Evolutionary conservation across 1,284 basidiomycete species (phyloP).

Genomic region (Moesziomyces sp.): DNA sequence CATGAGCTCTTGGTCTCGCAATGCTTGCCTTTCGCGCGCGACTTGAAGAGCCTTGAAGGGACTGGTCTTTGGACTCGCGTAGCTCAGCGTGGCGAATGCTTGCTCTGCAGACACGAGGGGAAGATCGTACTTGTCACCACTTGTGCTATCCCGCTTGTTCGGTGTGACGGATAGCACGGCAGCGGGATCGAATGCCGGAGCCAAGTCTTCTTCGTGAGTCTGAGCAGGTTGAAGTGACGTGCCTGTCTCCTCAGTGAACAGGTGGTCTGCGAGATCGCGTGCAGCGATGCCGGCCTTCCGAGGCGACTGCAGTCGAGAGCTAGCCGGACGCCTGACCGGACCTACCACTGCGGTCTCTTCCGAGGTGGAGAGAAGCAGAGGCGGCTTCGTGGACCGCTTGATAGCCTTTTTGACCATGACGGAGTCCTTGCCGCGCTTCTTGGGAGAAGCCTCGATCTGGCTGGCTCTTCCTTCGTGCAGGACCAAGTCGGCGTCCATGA

Average conservation of each 20-base stretch:
- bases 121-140: constrained; percentile 3
- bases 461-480: constrained; percentile 31
- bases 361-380: constrained; percentile 3
- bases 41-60: constrained; percentile 30
- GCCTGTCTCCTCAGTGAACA: background rate
- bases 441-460: constrained; percentile 27
- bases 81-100: constrained; percentile 26
- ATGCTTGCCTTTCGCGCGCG: constrained; percentile 20
- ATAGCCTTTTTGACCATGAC: constrained; percentile 28
- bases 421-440: constrained; percentile 30
- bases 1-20: constrained; percentile 3
- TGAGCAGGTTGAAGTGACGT: background rate
- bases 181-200: background rate
- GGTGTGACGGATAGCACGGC: background rate
- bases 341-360: background rate
- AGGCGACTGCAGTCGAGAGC: background rate
- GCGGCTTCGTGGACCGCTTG: constrained; percentile 13
- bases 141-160: background rate
- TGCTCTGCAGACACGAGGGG: constrained; percentile 18
- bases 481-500: constrained; percentile 32
- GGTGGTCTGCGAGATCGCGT: background rate
- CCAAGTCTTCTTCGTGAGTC: background rate
- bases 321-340: background rate
- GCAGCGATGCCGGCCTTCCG: background rate
- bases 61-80: constrained; percentile 22